Conservation (phyloP, 768 basidiomycete genomes). For the Melanogaster broomeanus region DNA sequence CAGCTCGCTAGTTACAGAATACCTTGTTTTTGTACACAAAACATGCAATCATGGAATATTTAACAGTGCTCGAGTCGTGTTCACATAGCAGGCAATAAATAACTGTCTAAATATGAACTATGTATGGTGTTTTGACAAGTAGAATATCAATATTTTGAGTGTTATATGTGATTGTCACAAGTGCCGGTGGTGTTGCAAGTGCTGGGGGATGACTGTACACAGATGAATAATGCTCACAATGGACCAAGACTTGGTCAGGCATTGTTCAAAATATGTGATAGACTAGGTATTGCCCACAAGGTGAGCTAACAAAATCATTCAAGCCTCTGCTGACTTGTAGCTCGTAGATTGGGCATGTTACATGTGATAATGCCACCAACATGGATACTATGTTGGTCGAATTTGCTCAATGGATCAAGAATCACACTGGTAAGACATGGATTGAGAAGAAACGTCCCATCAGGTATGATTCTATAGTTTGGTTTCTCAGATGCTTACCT, state of each 20-base stretch:
- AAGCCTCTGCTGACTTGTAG: too few species aligned
- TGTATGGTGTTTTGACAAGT: too few species aligned
- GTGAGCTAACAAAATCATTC: slow-evolving; percentile 16
- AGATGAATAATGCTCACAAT: slow-evolving; percentile 40
- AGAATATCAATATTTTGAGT: too few species aligned
- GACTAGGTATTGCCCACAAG: slow-evolving; percentile 31
- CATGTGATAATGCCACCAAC: slow-evolving; percentile 40
- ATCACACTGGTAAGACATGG: background rate
- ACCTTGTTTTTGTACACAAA: too few species aligned
- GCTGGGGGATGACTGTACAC: slow-evolving; percentile 37
- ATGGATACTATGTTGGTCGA: slow-evolving; percentile 37
- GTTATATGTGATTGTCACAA: too few species aligned
- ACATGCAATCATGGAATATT: too few species aligned
- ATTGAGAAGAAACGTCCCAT: background rate
- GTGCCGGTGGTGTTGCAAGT: too few species aligned
- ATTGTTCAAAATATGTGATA: slow-evolving; percentile 35
- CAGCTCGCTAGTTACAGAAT: too few species aligned
- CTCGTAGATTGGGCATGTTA: slow-evolving; percentile 29
- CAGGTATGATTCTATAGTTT: background rate
- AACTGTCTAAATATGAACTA: too few species aligned
- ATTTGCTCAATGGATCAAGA: slow-evolving; percentile 17
- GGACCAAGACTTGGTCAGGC: slow-evolving; percentile 39
- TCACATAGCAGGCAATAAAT: too few species aligned
- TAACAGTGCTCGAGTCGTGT: too few species aligned
- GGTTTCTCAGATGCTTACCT: too few species aligned